phyloP scores from a whole-genome alignment of 106 monocot genomes.

The Dactylorhiza incarnata region DNA sequence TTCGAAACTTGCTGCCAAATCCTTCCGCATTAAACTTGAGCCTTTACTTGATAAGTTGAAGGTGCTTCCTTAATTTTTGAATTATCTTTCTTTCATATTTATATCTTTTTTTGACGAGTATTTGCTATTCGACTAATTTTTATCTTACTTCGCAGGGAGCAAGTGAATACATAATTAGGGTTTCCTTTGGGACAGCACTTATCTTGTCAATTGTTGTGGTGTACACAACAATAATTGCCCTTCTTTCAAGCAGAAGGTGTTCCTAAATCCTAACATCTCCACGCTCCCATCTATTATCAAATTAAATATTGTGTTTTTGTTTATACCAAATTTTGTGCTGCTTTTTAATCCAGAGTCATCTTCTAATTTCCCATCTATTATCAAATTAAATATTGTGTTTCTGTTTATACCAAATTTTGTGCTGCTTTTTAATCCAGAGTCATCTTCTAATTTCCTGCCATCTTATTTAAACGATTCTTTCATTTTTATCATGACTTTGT shows the following conservation, averaged over 20 bases:
- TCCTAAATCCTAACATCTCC: neutral
- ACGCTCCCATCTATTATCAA: neutral
- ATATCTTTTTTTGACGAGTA: neutral
- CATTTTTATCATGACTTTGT: neutral
- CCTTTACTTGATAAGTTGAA: slow-evolving; percentile 80
- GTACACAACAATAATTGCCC: slow-evolving; percentile 87
- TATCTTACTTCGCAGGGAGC: slow-evolving; percentile 37
- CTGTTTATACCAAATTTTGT: neutral
- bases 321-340: neutral
- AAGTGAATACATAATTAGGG: slow-evolving; percentile 78
- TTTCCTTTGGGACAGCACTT: slow-evolving; percentile 90
- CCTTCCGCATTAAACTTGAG: slow-evolving; percentile 86
- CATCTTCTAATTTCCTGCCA: neutral
- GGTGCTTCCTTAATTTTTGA: slow-evolving; percentile 29
- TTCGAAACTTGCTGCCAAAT: slow-evolving; percentile 66
- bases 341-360: neutral
- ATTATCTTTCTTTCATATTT: neutral
- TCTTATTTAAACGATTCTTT: neutral
- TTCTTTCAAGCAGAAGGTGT: slow-evolving; percentile 90
- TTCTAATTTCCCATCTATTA: neutral
- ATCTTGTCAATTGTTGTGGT: slow-evolving; percentile 92
- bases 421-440: neutral
- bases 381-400: neutral
- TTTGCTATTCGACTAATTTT: neutral
- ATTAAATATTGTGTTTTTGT: neutral